phyloP scores from a whole-genome alignment of 129 eudicot genomes.

The Lactuca saligna region DNA sequence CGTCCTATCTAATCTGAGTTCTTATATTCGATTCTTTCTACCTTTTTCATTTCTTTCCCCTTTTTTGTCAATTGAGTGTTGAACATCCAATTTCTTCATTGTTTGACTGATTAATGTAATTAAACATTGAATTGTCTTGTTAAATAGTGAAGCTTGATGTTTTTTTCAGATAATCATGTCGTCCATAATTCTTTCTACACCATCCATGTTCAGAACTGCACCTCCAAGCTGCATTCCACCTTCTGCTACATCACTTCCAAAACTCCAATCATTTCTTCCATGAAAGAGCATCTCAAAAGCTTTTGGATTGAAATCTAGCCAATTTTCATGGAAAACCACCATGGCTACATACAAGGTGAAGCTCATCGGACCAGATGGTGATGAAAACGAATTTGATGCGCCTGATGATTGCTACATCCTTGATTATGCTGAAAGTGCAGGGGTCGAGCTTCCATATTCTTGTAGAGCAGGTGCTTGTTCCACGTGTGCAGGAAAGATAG shows the following conservation, averaged over 20 bases:
- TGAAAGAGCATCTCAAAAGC: slow-evolving; percentile 52
- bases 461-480: slow-evolving; percentile 99
- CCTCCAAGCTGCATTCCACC: slow-evolving; percentile 25
- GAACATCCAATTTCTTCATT: background rate
- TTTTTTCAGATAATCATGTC: slow-evolving; percentile 54
- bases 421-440: slow-evolving; percentile 80
- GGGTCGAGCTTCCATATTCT: slow-evolving; percentile 83
- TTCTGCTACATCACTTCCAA: slow-evolving; percentile 22
- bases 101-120: background rate
- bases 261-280: slow-evolving; percentile 37
- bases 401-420: slow-evolving; percentile 78
- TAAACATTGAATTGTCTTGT: background rate
- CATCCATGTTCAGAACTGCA: slow-evolving; percentile 37
- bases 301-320: slow-evolving; percentile 54
- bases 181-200: slow-evolving; percentile 47
- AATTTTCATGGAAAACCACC: slow-evolving; percentile 35
- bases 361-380: slow-evolving; percentile 62
- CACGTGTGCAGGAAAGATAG: slow-evolving; percentile 82
- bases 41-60: background rate
- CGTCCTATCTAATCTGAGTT: background rate
- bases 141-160: background rate
- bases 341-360: slow-evolving; percentile 83
- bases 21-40: background rate
- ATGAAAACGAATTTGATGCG: slow-evolving; percentile 79
- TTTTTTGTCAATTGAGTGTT: slow-evolving; percentile 16